phyloP scores from a whole-genome alignment of 257 asterid genomes.

The Penstemon eatonii region DNA sequence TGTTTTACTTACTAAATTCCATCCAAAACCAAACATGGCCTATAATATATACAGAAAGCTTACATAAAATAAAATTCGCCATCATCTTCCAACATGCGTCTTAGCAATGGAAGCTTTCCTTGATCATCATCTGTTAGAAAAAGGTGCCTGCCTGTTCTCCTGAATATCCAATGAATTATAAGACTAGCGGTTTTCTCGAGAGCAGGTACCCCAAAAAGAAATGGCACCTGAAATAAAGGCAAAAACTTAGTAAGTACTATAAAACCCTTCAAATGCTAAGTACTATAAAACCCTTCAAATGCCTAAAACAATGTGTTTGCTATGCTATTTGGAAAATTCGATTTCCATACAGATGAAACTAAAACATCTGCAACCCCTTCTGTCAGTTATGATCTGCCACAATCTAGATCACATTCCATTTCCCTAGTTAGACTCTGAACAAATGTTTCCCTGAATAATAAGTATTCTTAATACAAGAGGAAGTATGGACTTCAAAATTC shows the following conservation, averaged over 20 bases:
- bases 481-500: too few species aligned
- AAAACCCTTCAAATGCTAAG: background rate
- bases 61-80: conserved; percentile 69
- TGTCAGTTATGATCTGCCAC: background rate
- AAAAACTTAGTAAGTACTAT: background rate
- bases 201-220: conserved; percentile 91
- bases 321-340: conserved; percentile 10
- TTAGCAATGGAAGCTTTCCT: conserved; percentile 88
- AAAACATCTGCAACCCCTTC: background rate
- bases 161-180: conserved; percentile 85
- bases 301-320: background rate
- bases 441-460: too few species aligned
- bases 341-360: conserved; percentile 4
- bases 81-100: conserved; percentile 78
- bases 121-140: conserved; percentile 79
- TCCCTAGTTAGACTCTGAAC: background rate
- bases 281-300: background rate
- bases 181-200: conserved; percentile 73
- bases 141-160: conserved; percentile 96
- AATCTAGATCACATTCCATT: background rate
- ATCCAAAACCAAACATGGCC: too few species aligned
- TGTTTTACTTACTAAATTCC: too few species aligned
- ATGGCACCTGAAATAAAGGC: conserved; percentile 68
- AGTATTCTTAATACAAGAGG: too few species aligned
- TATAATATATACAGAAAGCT: conserved; percentile 24